Base-by-base conservation (phyloP, 352 stramenopile species). In the Phytophthora pluvialis region DNA sequence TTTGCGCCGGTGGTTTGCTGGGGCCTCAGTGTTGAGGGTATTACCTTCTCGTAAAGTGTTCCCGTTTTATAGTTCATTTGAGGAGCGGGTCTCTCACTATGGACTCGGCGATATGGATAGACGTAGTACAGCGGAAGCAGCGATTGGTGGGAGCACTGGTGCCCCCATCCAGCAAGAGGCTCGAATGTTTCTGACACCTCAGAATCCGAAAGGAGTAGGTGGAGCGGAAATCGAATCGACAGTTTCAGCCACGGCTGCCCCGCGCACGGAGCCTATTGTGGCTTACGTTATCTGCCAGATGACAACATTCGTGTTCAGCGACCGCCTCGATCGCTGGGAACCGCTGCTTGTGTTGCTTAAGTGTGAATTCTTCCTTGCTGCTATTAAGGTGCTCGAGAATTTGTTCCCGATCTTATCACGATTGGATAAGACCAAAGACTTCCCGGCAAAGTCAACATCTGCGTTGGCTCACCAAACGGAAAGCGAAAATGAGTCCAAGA, bases 241-340 rank as follows among this genome's bases (percentile, higher is more conserved):
- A 15, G 44, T 74, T 33, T 56, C 58, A 16, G 58, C 62, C 12
- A 79, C 77, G 6, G 81, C 80, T 31, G 84, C 86, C 0, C 81
- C 78, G 57, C 81, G 77, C 40, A 89, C 83, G 0, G 86, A 96
- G 45, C 86, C 88, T 13, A 94, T 96, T 55, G 88, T 96, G 5
- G 84, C 87, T 3, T 96, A 96, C 62, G 72, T 90, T 4, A 80
- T 96, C n/a, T 94, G 86, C 35, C 88, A 96, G 62, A 77, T 88
- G 46, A 89, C 83, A 38, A 88, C 80, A 1, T 92, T 92, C 40
- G 45, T 96, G 32, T 94, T 81, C 53, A 87, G 64, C 15, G 78
- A 89, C 46, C 70, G 83, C 3, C 80, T 96, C 18, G 88, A 96
- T 72, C 84, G 87, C 13, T 96, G 84, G 84, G 86, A 94, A 38